phyloP scores from a whole-genome alignment of 176 grass and related monocot species.

The Leersia perrieri region DNA sequence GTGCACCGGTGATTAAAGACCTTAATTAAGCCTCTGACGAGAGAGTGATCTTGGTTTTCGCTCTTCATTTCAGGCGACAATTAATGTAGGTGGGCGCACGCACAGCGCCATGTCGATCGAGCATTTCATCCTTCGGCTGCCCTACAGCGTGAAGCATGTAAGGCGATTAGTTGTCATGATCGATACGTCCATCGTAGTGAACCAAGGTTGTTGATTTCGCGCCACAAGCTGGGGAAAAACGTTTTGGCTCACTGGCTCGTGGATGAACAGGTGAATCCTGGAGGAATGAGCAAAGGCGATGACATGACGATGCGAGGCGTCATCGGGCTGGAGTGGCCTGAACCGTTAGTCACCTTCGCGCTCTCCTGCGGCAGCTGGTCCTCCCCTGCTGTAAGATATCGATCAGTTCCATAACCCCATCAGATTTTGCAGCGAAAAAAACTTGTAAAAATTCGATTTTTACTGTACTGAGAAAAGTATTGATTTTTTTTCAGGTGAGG shows the following conservation, averaged over 20 bases:
- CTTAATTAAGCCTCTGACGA: slow-evolving; percentile 1
- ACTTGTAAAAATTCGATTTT: neutral
- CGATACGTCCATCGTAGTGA: neutral
- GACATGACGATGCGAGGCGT: slow-evolving; percentile 40
- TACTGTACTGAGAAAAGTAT: neutral
- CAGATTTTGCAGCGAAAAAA: neutral
- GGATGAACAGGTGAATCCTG: slow-evolving; percentile 42
- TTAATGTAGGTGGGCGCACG: slow-evolving; percentile 76
- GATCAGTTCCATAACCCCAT: neutral
- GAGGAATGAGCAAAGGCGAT: slow-evolving; percentile 30
- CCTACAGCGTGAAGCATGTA: slow-evolving; percentile 83
- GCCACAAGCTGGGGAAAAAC: no score
- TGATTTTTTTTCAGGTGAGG: slow-evolving; percentile 54
- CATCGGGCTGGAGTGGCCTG: slow-evolving; percentile 89
- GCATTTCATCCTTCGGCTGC: slow-evolving; percentile 86
- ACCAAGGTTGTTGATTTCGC: neutral
- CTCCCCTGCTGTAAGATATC: slow-evolving; percentile 76
- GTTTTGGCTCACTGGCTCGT: neutral
- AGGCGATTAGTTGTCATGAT: neutral
- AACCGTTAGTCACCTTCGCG: slow-evolving; percentile 88
- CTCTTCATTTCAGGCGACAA: slow-evolving; percentile 49
- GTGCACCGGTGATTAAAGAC: neutral
- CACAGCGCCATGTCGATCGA: slow-evolving; percentile 94
- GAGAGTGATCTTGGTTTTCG: neutral
- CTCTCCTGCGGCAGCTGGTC: slow-evolving; percentile 96